These are phyloP conservation scores for Talaromyces piceae DNA, from an alignment of 2,329 filamentous ascomycete species.

Conservation along the genomic window DNA sequence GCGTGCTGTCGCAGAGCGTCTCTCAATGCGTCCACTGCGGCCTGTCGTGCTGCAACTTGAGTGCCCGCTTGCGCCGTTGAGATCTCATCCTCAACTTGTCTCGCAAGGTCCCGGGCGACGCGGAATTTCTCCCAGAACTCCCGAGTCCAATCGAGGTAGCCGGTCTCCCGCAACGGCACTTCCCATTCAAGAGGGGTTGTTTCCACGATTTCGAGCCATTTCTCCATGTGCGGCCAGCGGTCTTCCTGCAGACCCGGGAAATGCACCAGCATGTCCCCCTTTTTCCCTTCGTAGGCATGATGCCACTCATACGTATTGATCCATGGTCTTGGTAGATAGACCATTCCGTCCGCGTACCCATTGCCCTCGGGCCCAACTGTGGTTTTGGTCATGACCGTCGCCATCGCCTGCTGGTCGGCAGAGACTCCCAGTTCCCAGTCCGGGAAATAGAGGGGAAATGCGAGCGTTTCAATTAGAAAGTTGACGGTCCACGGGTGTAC, in stretches of 20 bases:
- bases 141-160: conserved; percentile 13
- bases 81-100: conserved; percentile 12
- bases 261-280: conserved; percentile 24
- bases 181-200: conserved; percentile 16
- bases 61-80: conserved; percentile 11
- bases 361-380: conserved; percentile 12
- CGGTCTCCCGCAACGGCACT: conserved; percentile 17
- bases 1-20: conserved; percentile 12
- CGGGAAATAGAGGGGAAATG: conserved; percentile 18
- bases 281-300: conserved; percentile 20
- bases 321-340: conserved; percentile 19
- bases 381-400: conserved; percentile 16
- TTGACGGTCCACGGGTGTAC: conserved; percentile 25
- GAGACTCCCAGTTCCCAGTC: conserved; percentile 13
- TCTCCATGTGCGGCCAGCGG: conserved; percentile 20
- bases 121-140: conserved; percentile 18
- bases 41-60: conserved; percentile 6
- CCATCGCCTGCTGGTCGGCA: conserved; percentile 19
- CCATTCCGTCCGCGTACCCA: conserved; percentile 14
- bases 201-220: conserved; percentile 20
- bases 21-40: conserved; percentile 11
- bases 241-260: conserved; percentile 21
- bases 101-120: conserved; percentile 14
- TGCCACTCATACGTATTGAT: conserved; percentile 22
- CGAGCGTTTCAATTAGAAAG: conserved; percentile 21